Evolutionary conservation across 495 filamentous ascomycete species (phyloP), one percentile per base, ranked within the genome.

Genomic region (Talaromyces proteolyticus): DNA sequence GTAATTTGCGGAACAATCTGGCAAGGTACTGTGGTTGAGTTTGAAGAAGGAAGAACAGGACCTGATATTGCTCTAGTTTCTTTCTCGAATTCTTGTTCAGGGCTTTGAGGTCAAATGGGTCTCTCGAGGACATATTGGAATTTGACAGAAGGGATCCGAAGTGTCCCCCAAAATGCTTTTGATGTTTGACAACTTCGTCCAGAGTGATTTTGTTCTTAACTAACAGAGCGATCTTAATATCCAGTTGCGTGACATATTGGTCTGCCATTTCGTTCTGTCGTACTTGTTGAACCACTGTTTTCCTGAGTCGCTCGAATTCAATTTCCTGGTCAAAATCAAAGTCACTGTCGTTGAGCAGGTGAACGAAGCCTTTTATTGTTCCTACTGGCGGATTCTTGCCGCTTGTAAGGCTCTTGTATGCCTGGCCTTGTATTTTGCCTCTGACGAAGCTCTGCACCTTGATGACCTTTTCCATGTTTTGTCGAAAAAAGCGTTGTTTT

Each of bases 141-240:
- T 93, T 96, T 46, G 86, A 86, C 29, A 97, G 74, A 11, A 97
- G 74, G 56, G 79, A 91, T 51, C 89, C 89, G 42, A 90, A 85
- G 57, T 94, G 87, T 1, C 93, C 94, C 47, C 93, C 94, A 59
- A 94, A 96, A 62, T 93, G 93, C 69, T 86, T 92, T 65, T 97
- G 94, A 62, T 97, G 94, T 60, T 87, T 92, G 41, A 97, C 87
- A 40, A 99, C 91, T 74, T 99, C 93, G 62, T 99, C 93, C 1
- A 97, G 77, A 0, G 94, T 97, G 61, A 99, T 99, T 69, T 97
- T 99, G 70, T 97, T 97, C 74, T 97, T 96, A 53, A 97, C 94
- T 14, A 99, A 78, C 4, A 99, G 80, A 11, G 92, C 93, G 60
- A 99, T 99, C 70, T 99, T 99, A 75, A 96, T 95, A 60, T 97